Conservation (phyloP, 148 eudicot species). For the Bassia scoparia region DNA sequence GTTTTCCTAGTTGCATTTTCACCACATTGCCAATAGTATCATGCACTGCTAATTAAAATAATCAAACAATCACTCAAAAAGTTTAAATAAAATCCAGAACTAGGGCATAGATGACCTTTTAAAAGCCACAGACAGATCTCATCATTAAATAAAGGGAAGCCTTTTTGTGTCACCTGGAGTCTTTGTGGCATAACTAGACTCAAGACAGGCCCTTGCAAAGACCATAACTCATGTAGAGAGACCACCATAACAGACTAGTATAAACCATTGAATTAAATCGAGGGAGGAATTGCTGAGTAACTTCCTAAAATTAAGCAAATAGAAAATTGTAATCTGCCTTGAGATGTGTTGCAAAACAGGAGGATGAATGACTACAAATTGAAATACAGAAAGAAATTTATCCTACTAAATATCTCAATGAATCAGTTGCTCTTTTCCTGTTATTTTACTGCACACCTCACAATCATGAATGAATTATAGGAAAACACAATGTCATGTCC, state of each 20-base stretch:
- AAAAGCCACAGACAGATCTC: not conserved
- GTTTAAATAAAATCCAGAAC: no score
- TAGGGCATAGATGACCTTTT: not conserved
- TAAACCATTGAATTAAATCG: not conserved
- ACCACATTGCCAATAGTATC: no score
- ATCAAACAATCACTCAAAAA: no score
- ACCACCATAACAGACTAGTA: not conserved
- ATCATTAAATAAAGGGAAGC: not conserved
- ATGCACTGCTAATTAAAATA: no score
- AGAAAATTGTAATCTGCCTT: not conserved
- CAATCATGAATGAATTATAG: not conserved
- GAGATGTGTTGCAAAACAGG: not conserved
- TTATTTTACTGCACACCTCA: not conserved
- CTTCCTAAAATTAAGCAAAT: not conserved
- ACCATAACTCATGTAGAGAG: not conserved
- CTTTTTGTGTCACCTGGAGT: not conserved
- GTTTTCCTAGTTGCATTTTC: no score
- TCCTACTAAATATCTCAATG: not conserved
- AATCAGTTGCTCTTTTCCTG: not conserved
- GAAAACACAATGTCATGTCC: not conserved
- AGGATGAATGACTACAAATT: not conserved
- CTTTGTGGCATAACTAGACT: not conserved
- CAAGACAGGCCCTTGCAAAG: not conserved
- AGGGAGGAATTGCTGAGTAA: not conserved
- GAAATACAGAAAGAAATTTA: not conserved